A percentile compares a stretch with the other conserved stretches of the same genome.
These are phyloP conservation scores for Alnus rubra DNA, from an alignment of 306 rosid genomes.

Conservation along the genomic window DNA sequence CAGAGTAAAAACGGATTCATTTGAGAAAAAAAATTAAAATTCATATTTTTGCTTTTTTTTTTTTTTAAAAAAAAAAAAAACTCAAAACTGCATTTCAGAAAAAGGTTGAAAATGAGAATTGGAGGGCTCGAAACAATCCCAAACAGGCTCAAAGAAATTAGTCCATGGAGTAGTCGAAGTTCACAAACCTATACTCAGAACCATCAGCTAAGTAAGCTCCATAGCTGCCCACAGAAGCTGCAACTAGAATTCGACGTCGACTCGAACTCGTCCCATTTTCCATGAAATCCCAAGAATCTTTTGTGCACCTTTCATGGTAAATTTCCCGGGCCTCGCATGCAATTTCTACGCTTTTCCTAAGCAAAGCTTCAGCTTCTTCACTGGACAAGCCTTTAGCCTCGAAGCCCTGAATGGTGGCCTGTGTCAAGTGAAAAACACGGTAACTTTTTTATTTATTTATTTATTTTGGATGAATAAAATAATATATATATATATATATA, in stretches of 20 bases:
- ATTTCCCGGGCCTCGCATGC: slow-evolving; percentile 77
- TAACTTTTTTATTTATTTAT: neutral
- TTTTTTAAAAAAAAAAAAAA: too few relatives aligned
- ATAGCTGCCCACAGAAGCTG: slow-evolving; percentile 95
- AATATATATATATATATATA: too few relatives aligned
- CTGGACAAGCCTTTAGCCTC: slow-evolving; percentile 76
- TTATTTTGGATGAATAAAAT: too few relatives aligned
- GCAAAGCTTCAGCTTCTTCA: slow-evolving; percentile 63
- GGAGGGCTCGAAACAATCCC: too few relatives aligned
- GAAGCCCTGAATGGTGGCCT: slow-evolving; percentile 94
- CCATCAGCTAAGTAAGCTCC: slow-evolving; percentile 89
- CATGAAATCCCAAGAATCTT: slow-evolving; percentile 52
- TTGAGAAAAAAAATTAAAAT: too few relatives aligned
- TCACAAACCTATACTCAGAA: slow-evolving; percentile 55
- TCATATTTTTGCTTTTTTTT: too few relatives aligned
- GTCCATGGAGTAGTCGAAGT: too few relatives aligned
- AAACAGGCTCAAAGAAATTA: too few relatives aligned
- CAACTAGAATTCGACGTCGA: slow-evolving; percentile 58
- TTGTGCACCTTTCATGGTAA: slow-evolving; percentile 55
- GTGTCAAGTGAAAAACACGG: slow-evolving; percentile 1
- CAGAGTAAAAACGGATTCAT: too few relatives aligned
- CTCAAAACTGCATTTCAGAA: too few relatives aligned
- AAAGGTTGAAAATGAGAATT: too few relatives aligned
- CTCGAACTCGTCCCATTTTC: slow-evolving; percentile 32
- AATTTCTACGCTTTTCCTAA: slow-evolving; percentile 75